Evolutionary conservation across 2,329 filamentous ascomycete species (phyloP).

Genomic region (Claviceps purpurea): DNA sequence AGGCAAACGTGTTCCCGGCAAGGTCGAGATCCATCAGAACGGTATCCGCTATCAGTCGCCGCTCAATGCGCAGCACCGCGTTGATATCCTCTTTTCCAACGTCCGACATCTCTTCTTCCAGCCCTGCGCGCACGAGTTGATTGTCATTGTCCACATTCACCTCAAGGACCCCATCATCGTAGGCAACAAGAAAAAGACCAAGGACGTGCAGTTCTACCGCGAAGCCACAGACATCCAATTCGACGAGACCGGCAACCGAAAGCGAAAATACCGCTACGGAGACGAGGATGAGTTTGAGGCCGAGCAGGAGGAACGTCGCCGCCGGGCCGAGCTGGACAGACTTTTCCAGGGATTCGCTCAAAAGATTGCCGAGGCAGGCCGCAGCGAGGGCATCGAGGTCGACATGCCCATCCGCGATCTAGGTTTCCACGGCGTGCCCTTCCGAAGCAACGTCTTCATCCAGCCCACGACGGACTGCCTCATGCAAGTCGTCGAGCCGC

Average conservation of each 20-base stretch:
- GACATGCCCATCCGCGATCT: conserved; percentile 96
- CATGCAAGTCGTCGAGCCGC: conserved; percentile 91
- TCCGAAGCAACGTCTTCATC: conserved; percentile 88
- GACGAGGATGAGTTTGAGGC: conserved; percentile 98
- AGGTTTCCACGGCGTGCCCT: conserved; percentile 91
- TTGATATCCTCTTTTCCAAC: conserved; percentile 95
- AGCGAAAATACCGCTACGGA: conserved; percentile 93
- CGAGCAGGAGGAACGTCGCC: conserved; percentile 88
- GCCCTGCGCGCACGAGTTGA: conserved; percentile 87
- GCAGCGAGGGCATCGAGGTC: conserved; percentile 79
- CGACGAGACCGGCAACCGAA: conserved; percentile 94
- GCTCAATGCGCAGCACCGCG: conserved; percentile 64
- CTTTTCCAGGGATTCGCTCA: conserved; percentile 94
- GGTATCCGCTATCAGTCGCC: conserved; percentile 90
- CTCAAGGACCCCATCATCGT: conserved; percentile 97
- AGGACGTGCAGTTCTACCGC: conserved; percentile 95
- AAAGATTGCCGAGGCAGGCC: conserved; percentile 92
- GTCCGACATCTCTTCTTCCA: conserved; percentile 99
- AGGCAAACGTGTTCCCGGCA: conserved; percentile 89
- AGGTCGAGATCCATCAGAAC: conserved; percentile 96
- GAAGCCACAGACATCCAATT: conserved; percentile 98
- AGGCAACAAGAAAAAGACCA: conserved; percentile 94
- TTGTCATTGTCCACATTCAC: conserved; percentile 96
- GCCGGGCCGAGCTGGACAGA: conserved; percentile 82
- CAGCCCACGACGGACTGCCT: conserved; percentile 94